Percentiles rank a stretch among this genome's conserved stretches.
phyloP scores from a whole-genome alignment of 2,329 filamentous ascomycete genomes.

The Fusarium equiseti region DNA sequence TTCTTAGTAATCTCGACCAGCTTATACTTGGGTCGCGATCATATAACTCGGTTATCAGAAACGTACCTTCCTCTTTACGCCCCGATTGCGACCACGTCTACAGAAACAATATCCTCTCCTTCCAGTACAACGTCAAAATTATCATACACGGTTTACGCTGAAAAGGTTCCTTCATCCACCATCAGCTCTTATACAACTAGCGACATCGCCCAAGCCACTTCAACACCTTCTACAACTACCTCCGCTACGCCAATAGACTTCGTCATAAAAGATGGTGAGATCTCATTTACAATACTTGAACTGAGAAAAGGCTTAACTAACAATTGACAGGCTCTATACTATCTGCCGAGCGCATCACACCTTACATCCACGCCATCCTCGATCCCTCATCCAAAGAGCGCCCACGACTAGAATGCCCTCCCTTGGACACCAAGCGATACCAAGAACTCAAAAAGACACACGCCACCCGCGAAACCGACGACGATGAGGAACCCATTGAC shows the following conservation, averaged over 20 bases:
- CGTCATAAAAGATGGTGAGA: conserved; percentile 14
- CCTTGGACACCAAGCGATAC: conserved; percentile 41
- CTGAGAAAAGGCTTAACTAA: not conserved
- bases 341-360: conserved; percentile 35
- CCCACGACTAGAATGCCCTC: conserved; percentile 48
- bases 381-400: conserved; percentile 44
- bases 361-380: conserved; percentile 50
- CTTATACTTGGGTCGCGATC: conserved; percentile 42
- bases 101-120: conserved; percentile 1
- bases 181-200: conserved; percentile 9
- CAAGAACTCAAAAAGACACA: conserved; percentile 32
- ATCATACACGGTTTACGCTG: not conserved
- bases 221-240: not conserved
- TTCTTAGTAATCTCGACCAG: conserved; percentile 35
- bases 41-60: conserved; percentile 36
- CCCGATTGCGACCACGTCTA: not conserved
- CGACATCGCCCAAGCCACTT: not conserved
- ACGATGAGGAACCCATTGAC: conserved; percentile 24
- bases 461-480: not conserved
- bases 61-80: conserved; percentile 30
- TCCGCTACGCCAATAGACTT: conserved; percentile 4
- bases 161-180: conserved; percentile 6
- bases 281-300: fast-evolving
- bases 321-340: conserved; percentile 51
- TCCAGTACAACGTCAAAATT: not conserved